phyloP scores from a whole-genome alignment of 2,329 filamentous ascomycete species.

The Mollisia scopiformis region DNA sequence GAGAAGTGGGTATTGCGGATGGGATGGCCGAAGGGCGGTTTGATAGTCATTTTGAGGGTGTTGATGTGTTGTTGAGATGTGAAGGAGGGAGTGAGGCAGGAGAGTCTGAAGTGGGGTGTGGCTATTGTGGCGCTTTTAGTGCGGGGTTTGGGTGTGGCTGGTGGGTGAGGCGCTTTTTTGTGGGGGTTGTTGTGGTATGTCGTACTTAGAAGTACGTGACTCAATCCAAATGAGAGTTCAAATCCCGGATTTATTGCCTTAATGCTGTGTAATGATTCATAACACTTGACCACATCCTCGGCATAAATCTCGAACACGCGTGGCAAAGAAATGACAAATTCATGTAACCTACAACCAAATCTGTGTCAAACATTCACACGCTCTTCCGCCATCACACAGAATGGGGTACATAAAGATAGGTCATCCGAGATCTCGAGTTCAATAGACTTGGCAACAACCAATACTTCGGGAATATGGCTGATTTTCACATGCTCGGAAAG shows the following conservation, averaged over 20 bases:
- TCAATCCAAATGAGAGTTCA: too few relatives aligned
- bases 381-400: background rate
- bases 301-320: too few relatives aligned
- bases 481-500: background rate
- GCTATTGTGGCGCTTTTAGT: background rate
- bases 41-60: background rate
- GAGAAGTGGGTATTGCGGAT: constrained; percentile 29
- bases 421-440: background rate
- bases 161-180: background rate
- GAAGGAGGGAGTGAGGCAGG: background rate
- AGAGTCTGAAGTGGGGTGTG: background rate
- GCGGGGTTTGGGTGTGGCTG: background rate
- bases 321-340: too few relatives aligned
- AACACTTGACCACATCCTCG: too few relatives aligned
- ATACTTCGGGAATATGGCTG: background rate
- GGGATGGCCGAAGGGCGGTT: constrained; percentile 25
- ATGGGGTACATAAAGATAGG: background rate
- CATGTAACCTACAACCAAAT: background rate
- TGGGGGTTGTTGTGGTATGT: background rate
- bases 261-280: too few relatives aligned
- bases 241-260: too few relatives aligned
- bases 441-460: background rate
- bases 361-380: background rate
- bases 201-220: background rate
- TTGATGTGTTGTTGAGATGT: background rate